Percentiles rank a stretch among this genome's conserved stretches.
These are phyloP conservation scores for Hymenoscyphus fraxineus DNA, from an alignment of 2,329 filamentous ascomycete genomes.

Conservation along the genomic window DNA sequence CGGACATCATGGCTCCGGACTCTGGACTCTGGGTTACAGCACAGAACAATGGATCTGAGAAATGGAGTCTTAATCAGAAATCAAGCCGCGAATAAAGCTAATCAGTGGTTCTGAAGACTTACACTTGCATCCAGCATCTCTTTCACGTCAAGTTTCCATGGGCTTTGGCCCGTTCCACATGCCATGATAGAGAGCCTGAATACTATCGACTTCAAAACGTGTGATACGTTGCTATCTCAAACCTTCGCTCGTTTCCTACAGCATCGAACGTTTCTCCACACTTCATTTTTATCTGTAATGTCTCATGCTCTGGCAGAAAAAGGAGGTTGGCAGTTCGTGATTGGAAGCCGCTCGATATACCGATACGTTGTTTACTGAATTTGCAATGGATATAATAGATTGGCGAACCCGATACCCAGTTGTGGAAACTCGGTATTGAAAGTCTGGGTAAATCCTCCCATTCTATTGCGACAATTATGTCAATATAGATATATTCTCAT, in stretches of 20 bases:
- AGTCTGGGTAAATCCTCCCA: slow-evolving; percentile 8
- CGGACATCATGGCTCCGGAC: background rate
- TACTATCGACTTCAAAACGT: slow-evolving; percentile 25
- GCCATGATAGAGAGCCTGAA: slow-evolving; percentile 57
- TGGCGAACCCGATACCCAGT: slow-evolving; percentile 24
- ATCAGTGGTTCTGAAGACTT: background rate
- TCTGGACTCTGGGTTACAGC: background rate
- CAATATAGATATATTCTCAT: no score
- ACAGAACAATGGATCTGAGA: background rate
- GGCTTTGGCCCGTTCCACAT: slow-evolving; percentile 52
- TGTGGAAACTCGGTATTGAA: slow-evolving; percentile 25
- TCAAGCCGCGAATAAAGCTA: background rate
- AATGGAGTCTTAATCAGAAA: background rate
- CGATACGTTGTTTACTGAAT: slow-evolving; percentile 5
- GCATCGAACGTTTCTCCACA: slow-evolving; percentile 53
- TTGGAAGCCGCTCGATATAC: slow-evolving; percentile 52
- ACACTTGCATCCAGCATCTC: background rate
- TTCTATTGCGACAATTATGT: no score
- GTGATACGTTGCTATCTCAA: slow-evolving; percentile 22
- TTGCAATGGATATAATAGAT: slow-evolving; percentile 1
- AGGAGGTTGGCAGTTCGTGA: slow-evolving; percentile 38
- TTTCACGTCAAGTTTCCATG: slow-evolving; percentile 44
- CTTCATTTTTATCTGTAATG: slow-evolving; percentile 44
- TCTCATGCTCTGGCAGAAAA: slow-evolving; percentile 37
- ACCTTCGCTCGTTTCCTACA: slow-evolving; percentile 32